Conservation (phyloP, 1,139 yeast species). For the Yarrowia galli region DNA sequence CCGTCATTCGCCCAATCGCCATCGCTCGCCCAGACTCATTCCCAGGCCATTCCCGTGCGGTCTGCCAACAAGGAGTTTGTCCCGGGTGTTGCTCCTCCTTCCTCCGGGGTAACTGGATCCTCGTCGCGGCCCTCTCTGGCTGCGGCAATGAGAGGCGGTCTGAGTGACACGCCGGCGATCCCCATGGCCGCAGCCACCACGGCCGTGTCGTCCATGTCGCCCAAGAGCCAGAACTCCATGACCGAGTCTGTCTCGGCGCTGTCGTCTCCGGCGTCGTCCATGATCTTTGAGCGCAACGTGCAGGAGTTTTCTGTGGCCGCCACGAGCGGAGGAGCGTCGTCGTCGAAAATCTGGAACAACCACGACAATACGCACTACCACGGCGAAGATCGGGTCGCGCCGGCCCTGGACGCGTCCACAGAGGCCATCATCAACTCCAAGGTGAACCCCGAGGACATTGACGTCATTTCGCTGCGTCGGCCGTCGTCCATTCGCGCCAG, state of each 20-base stretch:
- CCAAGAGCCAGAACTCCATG: constrained; percentile 32
- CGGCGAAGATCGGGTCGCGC: constrained; percentile 77
- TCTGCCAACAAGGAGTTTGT: constrained; percentile 1
- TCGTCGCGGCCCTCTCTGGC: constrained; percentile 13
- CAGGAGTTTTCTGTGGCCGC: constrained; percentile 46
- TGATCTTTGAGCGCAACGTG: constrained; percentile 55
- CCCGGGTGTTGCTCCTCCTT: background rate
- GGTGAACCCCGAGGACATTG: constrained; percentile 70
- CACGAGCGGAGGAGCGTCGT: constrained; percentile 11
- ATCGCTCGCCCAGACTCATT: background rate
- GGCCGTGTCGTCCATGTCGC: constrained; percentile 30
- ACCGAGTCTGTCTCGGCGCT: constrained; percentile 29
- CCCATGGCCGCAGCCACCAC: constrained; percentile 28
- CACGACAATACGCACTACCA: constrained; percentile 54
- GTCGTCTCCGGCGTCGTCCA: constrained; percentile 49
- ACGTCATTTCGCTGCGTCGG: constrained; percentile 68
- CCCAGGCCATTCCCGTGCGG: background rate
- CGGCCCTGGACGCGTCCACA: constrained; percentile 83
- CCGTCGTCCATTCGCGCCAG: constrained; percentile 47
- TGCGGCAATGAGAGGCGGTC: constrained; percentile 25
- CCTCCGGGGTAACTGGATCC: background rate
- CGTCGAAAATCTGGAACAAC: constrained; percentile 27
- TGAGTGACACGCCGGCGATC: constrained; percentile 1
- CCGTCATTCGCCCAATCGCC: background rate
- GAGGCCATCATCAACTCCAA: constrained; percentile 63